Conservation (phyloP, 2,329 filamentous ascomycete species). For the Colletotrichum neosansevieriae region DNA sequence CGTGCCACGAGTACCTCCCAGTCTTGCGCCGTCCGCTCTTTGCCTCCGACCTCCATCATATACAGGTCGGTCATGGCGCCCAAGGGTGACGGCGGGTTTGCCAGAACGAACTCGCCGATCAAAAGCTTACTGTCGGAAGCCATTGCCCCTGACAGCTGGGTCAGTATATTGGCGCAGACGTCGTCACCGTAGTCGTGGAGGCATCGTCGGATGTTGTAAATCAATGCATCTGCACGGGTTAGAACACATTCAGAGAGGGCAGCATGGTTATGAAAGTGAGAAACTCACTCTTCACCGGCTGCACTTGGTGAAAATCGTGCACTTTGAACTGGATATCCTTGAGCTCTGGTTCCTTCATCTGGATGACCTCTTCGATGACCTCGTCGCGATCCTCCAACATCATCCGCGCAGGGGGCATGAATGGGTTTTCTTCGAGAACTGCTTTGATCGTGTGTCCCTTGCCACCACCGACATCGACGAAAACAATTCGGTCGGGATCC, state of each 20-base stretch:
- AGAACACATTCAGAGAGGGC: conserved; percentile 13
- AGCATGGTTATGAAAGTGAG: background rate
- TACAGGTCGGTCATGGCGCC: conserved; percentile 46
- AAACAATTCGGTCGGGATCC: conserved; percentile 38
- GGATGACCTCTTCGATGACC: conserved; percentile 31
- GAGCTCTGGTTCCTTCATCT: conserved; percentile 11
- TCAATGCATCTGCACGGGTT: conserved; percentile 46
- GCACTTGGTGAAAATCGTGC: conserved; percentile 42
- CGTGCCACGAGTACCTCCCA: conserved; percentile 43
- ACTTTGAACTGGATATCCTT: conserved; percentile 5
- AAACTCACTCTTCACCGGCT: conserved; percentile 40
- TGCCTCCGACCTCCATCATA: conserved; percentile 49
- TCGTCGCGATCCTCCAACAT: conserved; percentile 43
- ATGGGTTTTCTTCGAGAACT: conserved; percentile 34
- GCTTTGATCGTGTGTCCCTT: conserved; percentile 45
- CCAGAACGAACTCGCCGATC: conserved; percentile 48
- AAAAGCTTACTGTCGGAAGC: conserved; percentile 49
- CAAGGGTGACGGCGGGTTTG: conserved; percentile 43
- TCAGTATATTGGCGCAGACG: conserved; percentile 48
- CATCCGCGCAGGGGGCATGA: conserved; percentile 17
- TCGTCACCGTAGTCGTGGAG: conserved; percentile 54
- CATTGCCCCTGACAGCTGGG: conserved; percentile 47
- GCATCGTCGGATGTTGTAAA: conserved; percentile 52
- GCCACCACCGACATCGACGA: conserved; percentile 52
- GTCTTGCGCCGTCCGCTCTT: conserved; percentile 46